Conservation (phyloP, 495 filamentous ascomycete species). For the Penicillium silybi region DNA sequence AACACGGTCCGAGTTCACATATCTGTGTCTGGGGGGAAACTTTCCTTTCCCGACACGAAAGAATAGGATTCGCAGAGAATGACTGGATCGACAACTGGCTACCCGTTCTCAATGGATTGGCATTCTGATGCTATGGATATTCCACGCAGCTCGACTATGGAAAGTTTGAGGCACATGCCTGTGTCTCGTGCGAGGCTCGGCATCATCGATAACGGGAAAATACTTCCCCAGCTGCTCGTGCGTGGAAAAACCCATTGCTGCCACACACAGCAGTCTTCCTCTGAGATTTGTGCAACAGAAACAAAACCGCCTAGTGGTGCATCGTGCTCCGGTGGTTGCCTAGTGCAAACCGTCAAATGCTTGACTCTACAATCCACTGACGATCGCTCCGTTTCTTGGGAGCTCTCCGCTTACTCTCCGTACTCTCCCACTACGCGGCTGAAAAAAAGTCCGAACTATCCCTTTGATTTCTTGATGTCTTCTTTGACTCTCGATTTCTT, state of each 20-base stretch:
- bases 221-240: neutral
- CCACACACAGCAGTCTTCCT: neutral
- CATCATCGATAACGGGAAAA: neutral
- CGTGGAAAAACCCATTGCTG: neutral
- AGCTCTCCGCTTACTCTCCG: neutral
- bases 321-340: slow-evolving; percentile 1
- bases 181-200: neutral
- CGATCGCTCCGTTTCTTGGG: slow-evolving; percentile 11
- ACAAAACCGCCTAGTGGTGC: neutral
- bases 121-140: neutral
- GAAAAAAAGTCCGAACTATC: neutral
- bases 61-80: neutral
- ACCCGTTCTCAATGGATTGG: neutral
- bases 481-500: too few species aligned
- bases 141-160: neutral
- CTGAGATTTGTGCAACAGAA: neutral
- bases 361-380: slow-evolving; percentile 11
- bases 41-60: neutral
- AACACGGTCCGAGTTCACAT: neutral
- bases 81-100: neutral
- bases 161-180: neutral
- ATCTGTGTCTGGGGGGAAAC: neutral
- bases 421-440: neutral
- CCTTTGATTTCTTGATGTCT: too few species aligned
- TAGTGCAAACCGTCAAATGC: slow-evolving; percentile 9